These are phyloP conservation scores for Peronospora farinosa DNA, from an alignment of 352 stramenopile genomes.

Conservation along the genomic window DNA sequence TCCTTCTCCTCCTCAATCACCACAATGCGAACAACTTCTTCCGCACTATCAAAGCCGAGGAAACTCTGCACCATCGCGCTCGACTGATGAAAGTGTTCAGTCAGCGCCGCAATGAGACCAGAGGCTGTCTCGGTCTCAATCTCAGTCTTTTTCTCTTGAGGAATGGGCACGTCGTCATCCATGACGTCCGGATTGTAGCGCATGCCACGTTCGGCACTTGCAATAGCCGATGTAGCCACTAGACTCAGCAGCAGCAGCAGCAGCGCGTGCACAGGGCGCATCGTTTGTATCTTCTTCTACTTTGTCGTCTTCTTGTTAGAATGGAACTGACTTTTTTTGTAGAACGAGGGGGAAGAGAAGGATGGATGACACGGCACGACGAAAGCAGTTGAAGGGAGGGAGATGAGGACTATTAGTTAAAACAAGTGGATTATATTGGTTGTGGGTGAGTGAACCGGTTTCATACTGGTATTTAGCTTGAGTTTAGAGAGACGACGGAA, in stretches of 20 bases:
- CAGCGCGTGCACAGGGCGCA: slow-evolving; percentile 9
- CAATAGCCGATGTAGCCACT: slow-evolving; percentile 15
- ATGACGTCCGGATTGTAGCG: slow-evolving; percentile 2
- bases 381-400: too few species aligned
- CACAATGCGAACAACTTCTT: slow-evolving; percentile 26
- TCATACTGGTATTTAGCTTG: too few species aligned
- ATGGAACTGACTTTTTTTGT: too few species aligned
- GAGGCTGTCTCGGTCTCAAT: slow-evolving; percentile 3
- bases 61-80: slow-evolving; percentile 36
- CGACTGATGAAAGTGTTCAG: slow-evolving; percentile 38
- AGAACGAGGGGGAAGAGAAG: too few species aligned
- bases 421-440: too few species aligned
- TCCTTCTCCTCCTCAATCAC: slow-evolving; percentile 28
- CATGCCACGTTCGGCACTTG: slow-evolving; percentile 14
- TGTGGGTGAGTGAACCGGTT: too few species aligned
- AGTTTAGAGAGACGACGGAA: too few species aligned
- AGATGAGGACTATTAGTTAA: too few species aligned
- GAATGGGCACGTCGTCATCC: slow-evolving; percentile 6
- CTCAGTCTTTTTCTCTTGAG: slow-evolving; percentile 4
- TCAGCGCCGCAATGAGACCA: slow-evolving; percentile 29
- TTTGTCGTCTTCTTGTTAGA: too few species aligned
- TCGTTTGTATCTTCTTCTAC: background rate
- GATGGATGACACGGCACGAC: too few species aligned
- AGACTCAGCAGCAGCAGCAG: slow-evolving; percentile 21
- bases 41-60: slow-evolving; percentile 17